Evolutionary conservation across 1,284 basidiomycete genomes (phyloP), one percentile per base, ranked within the genome.

Genomic region (Moesziomyces parantarcticus): DNA sequence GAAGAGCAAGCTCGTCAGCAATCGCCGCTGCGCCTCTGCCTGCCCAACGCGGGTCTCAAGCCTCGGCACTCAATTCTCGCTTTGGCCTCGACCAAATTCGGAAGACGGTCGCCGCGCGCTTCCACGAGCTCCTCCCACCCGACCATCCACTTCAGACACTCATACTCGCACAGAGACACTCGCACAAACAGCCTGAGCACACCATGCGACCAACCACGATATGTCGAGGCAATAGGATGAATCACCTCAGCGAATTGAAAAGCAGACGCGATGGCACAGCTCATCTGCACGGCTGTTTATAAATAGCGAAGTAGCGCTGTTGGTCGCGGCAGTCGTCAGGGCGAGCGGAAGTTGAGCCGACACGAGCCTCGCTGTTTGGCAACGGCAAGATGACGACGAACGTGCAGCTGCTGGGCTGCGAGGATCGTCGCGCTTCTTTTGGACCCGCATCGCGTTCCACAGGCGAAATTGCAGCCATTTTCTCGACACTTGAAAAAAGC

Each of bases 361-460:
- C 36, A 39, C 18, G 29, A 32, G 29, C 29, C 29, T 32, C 10
- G 29, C 36, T 14, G 16, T 18, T 39, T 11, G 36, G 11, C 29
- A 13, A 32, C 29, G 44, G 63, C 63, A 59, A 44, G 32, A 66
- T 66, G 63, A 66, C 63, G 57, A 51, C 26, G 46, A 21, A 21
- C 36, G 14, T 62, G 60, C 60, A 58, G 41, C 34, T 21, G 21
- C 36, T 26, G 42, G 16, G 50, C 50, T 65, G 57, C 57, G 48
- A 55, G 52, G 62, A 65, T 65, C 62, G 62, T 55, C 62, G 34
- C 32, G 47, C 47, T 14, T 42, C 41, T n/a, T n/a, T 32, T 59
- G 57, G 54, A 57, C 45, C 64, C 64, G 55, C 56, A 46, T 45
- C 40, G 57, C 29, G 41, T n/a, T n/a, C n/a, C 62, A 36, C 41